Percentiles rank a stretch among this genome's conserved stretches.
Conservation (phyloP, 169 alveolate species). For the Amoebophrya sp. region DNA sequence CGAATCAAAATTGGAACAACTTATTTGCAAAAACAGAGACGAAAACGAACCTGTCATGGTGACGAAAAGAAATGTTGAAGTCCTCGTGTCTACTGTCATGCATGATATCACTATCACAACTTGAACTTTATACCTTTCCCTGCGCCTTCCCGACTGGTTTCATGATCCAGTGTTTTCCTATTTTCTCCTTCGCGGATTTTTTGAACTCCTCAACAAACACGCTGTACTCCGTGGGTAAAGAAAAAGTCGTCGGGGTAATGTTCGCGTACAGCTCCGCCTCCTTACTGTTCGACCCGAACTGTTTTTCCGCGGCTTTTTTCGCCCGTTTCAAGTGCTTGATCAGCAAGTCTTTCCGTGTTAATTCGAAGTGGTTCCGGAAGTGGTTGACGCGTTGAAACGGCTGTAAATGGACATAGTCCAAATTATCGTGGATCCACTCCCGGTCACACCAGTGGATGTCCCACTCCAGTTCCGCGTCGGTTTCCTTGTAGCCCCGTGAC, state of each 20-base stretch:
- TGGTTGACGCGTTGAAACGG: constrained; percentile 76
- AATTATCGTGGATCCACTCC: constrained; percentile 77
- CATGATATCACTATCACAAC: too few relatives aligned
- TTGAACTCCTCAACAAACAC: constrained; percentile 87
- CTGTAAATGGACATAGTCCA: constrained; percentile 70
- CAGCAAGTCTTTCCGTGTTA: constrained; percentile 85
- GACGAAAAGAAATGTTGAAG: too few relatives aligned
- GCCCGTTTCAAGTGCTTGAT: constrained; percentile 66
- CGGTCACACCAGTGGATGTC: constrained; percentile 83
- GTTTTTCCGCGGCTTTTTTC: constrained; percentile 64
- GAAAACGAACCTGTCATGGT: too few relatives aligned
- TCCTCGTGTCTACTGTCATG: too few relatives aligned
- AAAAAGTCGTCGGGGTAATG: constrained; percentile 75
- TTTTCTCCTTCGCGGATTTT: constrained; percentile 40
- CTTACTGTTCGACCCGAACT: neutral
- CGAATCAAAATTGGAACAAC: too few relatives aligned
- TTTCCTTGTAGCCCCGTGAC: constrained; percentile 71
- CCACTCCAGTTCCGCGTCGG: constrained; percentile 74
- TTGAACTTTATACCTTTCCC: constrained; percentile 61
- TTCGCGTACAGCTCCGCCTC: neutral
- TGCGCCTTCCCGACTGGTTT: constrained; percentile 85
- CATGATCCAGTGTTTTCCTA: constrained; percentile 78
- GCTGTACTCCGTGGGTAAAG: constrained; percentile 85
- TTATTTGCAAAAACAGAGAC: too few relatives aligned
- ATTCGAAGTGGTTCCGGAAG: constrained; percentile 85